A percentile compares a stretch with the other conserved stretches of the same genome.
These are phyloP conservation scores for Orbilia blumenaviensis DNA, from an alignment of 2,329 filamentous ascomycete genomes.

Conservation along the genomic window DNA sequence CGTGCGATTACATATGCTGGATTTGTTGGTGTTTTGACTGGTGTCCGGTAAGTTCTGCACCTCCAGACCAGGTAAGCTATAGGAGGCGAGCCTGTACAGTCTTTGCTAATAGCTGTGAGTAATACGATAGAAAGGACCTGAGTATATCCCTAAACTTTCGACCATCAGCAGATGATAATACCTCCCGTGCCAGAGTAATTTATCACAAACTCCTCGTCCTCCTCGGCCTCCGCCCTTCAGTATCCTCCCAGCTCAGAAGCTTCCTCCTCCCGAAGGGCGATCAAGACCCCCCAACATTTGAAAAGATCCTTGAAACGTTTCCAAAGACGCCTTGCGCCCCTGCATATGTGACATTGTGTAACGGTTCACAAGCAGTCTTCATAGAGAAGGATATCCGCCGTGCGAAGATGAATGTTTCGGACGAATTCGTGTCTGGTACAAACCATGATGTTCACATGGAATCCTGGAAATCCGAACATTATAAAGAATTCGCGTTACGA, in stretches of 20 bases:
- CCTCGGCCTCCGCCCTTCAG: conserved; percentile 66
- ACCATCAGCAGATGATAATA: conserved; percentile 63
- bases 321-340: conserved; percentile 64
- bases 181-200: conserved; percentile 60
- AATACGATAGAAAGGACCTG: conserved; percentile 60
- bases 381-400: conserved; percentile 68
- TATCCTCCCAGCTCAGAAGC: conserved; percentile 66
- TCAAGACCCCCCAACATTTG: conserved; percentile 32
- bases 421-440: conserved; percentile 67
- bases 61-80: not conserved
- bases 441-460: conserved; percentile 65
- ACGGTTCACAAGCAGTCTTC: conserved; percentile 64
- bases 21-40: conserved; percentile 66
- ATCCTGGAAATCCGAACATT: conserved; percentile 43
- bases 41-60: conserved; percentile 61
- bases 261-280: conserved; percentile 53
- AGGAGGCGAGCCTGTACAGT: no score
- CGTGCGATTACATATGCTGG: conserved; percentile 66
- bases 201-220: conserved; percentile 68
- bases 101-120: not conserved
- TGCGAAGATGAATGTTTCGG: conserved; percentile 63
- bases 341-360: conserved; percentile 69
- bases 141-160: conserved; percentile 67
- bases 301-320: conserved; percentile 58
- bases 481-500: conserved; percentile 5